Conservation (phyloP, 2,329 filamentous ascomycete species). For the Ustilaginoidea virens region DNA sequence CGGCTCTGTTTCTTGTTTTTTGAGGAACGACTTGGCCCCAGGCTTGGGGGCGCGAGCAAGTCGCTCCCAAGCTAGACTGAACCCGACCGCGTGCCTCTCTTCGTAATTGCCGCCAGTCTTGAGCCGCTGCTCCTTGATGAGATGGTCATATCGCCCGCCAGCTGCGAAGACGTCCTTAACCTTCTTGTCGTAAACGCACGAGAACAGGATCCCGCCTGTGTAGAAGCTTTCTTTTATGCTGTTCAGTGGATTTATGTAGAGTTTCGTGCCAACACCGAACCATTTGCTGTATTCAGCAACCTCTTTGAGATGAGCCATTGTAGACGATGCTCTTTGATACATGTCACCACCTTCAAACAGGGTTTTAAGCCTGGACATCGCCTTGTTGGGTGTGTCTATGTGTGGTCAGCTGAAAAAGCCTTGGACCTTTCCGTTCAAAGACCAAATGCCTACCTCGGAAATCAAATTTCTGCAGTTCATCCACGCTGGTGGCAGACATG, state of each 20-base stretch:
- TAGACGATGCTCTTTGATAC: slow-evolving; percentile 59
- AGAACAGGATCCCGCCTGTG: slow-evolving; percentile 70
- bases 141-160: slow-evolving; percentile 79
- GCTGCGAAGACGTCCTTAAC: slow-evolving; percentile 78
- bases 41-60: slow-evolving; percentile 50
- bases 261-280: slow-evolving; percentile 58
- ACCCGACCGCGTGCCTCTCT: slow-evolving; percentile 74
- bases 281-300: slow-evolving; percentile 63
- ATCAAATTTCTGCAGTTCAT: slow-evolving; percentile 82
- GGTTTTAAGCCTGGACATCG: slow-evolving; percentile 40
- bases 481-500: slow-evolving; percentile 75
- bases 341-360: slow-evolving; percentile 48
- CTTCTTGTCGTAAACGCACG: slow-evolving; percentile 77
- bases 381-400: slow-evolving; percentile 38
- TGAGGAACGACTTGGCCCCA: slow-evolving; percentile 44
- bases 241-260: slow-evolving; percentile 73
- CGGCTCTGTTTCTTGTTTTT: slow-evolving; percentile 50
- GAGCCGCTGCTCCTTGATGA: slow-evolving; percentile 73
- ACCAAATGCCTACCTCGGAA: slow-evolving; percentile 53
- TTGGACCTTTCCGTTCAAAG: background rate
- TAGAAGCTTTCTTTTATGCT: slow-evolving; percentile 91
- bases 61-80: slow-evolving; percentile 80
- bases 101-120: slow-evolving; percentile 45
- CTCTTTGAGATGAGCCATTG: slow-evolving; percentile 65
- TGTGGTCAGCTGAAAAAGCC: slow-evolving; percentile 7